Percentiles rank a stretch among this genome's conserved stretches.
Evolutionary conservation across 106 monocot species (phyloP).

Genomic region (Xerophyta viscosa): DNA sequence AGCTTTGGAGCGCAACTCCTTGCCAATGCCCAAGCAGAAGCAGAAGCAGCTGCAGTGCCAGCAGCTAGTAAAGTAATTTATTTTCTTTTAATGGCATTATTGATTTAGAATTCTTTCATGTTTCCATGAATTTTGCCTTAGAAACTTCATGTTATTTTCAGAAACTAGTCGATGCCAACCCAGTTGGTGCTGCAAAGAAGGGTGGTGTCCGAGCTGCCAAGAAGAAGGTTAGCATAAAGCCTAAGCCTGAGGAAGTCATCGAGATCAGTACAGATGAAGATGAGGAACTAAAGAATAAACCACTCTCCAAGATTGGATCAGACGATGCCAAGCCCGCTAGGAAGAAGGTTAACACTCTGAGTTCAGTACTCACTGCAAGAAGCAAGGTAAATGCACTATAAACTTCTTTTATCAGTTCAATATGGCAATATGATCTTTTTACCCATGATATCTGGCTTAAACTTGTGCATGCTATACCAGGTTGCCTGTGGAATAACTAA

Average conservation of each 20-base stretch:
- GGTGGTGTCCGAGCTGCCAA: conserved; percentile 6
- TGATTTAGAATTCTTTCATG: not conserved
- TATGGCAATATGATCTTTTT: too few relatives aligned
- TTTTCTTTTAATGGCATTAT: not conserved
- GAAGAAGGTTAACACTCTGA: conserved; percentile 20
- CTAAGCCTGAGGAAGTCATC: conserved; percentile 19
- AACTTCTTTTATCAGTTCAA: not conserved
- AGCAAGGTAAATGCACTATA: conserved; percentile 23
- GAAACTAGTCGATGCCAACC: conserved; percentile 15
- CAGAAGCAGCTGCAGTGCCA: too few relatives aligned
- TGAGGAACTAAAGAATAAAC: not conserved
- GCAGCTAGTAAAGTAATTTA: not conserved
- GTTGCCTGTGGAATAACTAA: conserved; percentile 39
- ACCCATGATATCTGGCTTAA: too few relatives aligned
- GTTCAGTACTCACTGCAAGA: conserved; percentile 26
- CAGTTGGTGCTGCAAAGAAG: conserved; percentile 13
- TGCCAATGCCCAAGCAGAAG: conserved; percentile 22
- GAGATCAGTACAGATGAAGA: conserved; percentile 20
- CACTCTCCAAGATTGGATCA: not conserved
- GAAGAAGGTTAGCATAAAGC: conserved; percentile 14
- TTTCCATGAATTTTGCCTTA: not conserved
- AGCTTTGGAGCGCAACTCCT: conserved; percentile 44
- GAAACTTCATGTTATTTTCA: conserved; percentile 2
- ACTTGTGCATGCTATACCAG: too few relatives aligned
- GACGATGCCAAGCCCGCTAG: conserved; percentile 1